A percentile compares a stretch with the other conserved stretches of the same genome.
Conservation (phyloP, 2,329 filamentous ascomycete species). For the Diaporthe capsici region DNA sequence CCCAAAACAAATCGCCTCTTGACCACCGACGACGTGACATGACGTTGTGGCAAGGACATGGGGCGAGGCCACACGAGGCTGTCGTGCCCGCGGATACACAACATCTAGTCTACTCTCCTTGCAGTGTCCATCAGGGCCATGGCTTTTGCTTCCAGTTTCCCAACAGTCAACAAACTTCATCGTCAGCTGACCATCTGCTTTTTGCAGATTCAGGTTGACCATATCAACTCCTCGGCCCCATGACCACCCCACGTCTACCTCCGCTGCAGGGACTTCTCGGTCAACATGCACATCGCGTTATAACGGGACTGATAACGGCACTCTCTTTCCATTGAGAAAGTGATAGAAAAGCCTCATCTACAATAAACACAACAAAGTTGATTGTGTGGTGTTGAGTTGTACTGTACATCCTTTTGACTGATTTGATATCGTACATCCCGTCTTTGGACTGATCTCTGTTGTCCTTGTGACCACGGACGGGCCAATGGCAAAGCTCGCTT, state of each 20-base stretch:
- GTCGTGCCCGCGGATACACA: neutral
- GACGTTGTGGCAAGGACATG: neutral
- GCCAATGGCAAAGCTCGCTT: neutral
- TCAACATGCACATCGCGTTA: neutral
- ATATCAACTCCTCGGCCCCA: constrained; percentile 8
- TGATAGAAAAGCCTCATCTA: neutral
- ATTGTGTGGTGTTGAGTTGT: neutral
- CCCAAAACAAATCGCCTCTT: neutral
- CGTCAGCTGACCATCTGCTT: constrained; percentile 29
- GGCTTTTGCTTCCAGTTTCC: neutral
- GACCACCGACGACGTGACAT: neutral
- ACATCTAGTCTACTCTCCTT: neutral
- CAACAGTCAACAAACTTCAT: neutral
- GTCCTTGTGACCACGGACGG: constrained; percentile 21
- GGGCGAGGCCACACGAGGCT: neutral
- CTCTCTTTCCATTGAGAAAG: neutral
- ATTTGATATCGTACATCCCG: constrained; percentile 2
- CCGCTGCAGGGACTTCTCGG: constrained; percentile 6
- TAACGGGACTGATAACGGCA: neutral
- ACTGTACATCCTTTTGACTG: neutral
- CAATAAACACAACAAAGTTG: no score
- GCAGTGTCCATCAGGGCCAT: neutral
- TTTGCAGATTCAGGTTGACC: constrained; percentile 11
- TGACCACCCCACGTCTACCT: neutral
- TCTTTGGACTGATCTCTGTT: neutral